Evolutionary conservation across 2,329 filamentous ascomycete species (phyloP), one percentile per base, ranked within the genome.

Genomic region (Trichocomaceae sp.): DNA sequence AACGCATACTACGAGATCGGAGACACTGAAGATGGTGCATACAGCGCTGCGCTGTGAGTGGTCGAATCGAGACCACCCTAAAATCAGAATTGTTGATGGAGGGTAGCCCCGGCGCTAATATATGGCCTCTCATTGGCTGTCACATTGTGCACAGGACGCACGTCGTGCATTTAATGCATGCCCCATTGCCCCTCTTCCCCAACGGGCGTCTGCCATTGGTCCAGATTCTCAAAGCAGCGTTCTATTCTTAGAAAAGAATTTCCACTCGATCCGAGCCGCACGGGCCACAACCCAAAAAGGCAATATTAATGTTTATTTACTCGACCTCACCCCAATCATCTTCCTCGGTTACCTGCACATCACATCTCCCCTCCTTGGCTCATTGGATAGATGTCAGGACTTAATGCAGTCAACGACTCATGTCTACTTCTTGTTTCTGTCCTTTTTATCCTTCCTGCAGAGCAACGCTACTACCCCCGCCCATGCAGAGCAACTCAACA

Each of bases 201-300:
- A n/a, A 4, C 15, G 10, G 19, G 19, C 45, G 15, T 20, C 13
- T 17, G 10, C 9, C 9, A 23, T 29, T 33, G 10, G 22, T 6
- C 29, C 26, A 15, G 39, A 17, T 35, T 20, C 13, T 3, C 12
- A 35, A 1, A 4, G 31, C 13, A 35, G 29, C 13, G 19, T 47
- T 51, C 54, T 52, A 56, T 56, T 52, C 35, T 52, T 56, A 56
- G 54, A 23, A 20, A 20, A 3, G 26, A n/a, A n/a, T 44, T 35
- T 29, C 19, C 26, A 29, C 39, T 19, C 42, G 49, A 51, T 47
- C 54, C 44, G 35, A 47, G 45, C 50, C 54, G 35, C 22, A 44
- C 48, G 37, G 19, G 54, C 42, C 15, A 41, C 51, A 31, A 23
- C 35, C 35, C 35, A 37, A 17, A 39, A 17, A 3, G 35, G n/a